A percentile compares a stretch with the other conserved stretches of the same genome.
These are phyloP conservation scores for Dendrobium chrysotoxum DNA, from an alignment of 106 monocot species.

Conservation along the genomic window DNA sequence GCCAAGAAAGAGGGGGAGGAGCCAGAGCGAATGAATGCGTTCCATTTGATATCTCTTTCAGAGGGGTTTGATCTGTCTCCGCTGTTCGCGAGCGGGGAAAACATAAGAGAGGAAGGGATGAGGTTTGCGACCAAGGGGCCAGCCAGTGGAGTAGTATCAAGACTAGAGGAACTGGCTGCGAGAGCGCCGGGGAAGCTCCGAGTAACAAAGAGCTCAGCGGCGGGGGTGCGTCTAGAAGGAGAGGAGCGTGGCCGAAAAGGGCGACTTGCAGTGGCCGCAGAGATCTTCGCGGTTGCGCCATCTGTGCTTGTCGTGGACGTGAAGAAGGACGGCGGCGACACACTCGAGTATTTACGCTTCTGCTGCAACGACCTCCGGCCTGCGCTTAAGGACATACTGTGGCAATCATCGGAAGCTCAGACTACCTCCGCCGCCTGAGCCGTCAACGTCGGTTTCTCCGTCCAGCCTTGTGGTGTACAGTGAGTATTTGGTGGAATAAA, in stretches of 20 bases:
- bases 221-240: conserved; percentile 44
- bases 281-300: conserved; percentile 52
- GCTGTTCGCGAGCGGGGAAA: conserved; percentile 30
- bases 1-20: conserved; percentile 19
- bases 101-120: conserved; percentile 32
- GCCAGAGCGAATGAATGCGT: conserved; percentile 54
- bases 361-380: conserved; percentile 61
- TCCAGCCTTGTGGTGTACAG: neutral
- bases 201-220: conserved; percentile 43
- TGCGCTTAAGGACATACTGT: conserved; percentile 58
- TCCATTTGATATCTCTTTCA: conserved; percentile 75
- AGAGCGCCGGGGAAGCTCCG: conserved; percentile 30
- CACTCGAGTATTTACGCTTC: conserved; percentile 47
- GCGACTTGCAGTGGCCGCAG: conserved; percentile 46
- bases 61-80: conserved; percentile 65
- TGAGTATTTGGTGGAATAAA: conserved; percentile 4
- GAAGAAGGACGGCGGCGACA: conserved; percentile 42
- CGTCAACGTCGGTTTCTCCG: neutral
- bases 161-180: conserved; percentile 43
- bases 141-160: conserved; percentile 42
- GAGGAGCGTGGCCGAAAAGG: conserved; percentile 37
- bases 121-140: conserved; percentile 52
- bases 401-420: conserved; percentile 25
- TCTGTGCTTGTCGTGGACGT: conserved; percentile 62
- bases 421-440: conserved; percentile 1